Conservation (phyloP, 2,329 filamentous ascomycete genomes). For the Verticillium dahliae region DNA sequence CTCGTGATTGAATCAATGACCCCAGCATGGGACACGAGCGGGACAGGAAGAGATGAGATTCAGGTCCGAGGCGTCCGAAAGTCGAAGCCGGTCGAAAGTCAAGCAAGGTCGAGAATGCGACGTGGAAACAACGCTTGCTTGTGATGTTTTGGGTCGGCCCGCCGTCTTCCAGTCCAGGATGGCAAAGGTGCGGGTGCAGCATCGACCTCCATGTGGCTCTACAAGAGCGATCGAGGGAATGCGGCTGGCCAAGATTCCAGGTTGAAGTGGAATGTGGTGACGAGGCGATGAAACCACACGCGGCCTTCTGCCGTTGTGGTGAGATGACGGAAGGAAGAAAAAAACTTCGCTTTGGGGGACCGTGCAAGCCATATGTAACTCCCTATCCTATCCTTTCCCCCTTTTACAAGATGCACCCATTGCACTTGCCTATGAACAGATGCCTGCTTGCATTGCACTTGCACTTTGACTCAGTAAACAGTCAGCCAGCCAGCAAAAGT, state of each 20-base stretch:
- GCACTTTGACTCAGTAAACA: background rate
- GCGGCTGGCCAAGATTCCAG: background rate
- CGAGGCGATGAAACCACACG: background rate
- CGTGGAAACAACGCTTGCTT: background rate
- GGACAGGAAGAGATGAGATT: background rate
- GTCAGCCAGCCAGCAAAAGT: background rate
- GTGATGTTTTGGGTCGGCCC: background rate
- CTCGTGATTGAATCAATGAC: background rate
- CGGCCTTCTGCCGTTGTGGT: background rate
- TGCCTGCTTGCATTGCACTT: background rate
- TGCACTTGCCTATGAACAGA: too few species aligned
- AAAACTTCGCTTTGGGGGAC: background rate
- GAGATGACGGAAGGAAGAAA: background rate
- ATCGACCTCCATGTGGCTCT: background rate
- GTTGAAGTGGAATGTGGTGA: background rate
- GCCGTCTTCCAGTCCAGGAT: background rate
- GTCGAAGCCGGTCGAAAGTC: background rate
- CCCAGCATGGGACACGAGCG: background rate
- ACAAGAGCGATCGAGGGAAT: background rate
- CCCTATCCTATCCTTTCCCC: background rate
- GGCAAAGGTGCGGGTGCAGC: background rate
- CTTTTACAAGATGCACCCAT: too few species aligned
- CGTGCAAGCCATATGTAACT: background rate
- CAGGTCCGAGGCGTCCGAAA: background rate
- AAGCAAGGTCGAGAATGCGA: background rate